These are phyloP conservation scores for Nemania bipapillata DNA, from an alignment of 2,329 filamentous ascomycete genomes.

Conservation along the genomic window DNA sequence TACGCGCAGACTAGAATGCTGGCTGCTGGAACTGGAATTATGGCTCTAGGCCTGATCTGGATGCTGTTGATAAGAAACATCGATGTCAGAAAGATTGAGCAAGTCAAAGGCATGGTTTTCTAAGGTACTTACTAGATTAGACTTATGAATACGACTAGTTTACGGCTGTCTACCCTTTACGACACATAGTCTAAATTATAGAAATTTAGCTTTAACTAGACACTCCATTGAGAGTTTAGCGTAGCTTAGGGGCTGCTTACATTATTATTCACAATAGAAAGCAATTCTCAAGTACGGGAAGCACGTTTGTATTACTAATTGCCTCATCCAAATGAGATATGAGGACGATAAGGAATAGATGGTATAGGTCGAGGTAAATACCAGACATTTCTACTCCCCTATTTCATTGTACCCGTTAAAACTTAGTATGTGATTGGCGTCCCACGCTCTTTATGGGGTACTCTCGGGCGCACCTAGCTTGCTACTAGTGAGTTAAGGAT, in stretches of 20 bases:
- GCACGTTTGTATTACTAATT: too few relatives aligned
- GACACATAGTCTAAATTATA: not conserved
- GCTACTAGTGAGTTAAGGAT: too few relatives aligned
- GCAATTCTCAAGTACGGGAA: not conserved
- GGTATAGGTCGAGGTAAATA: too few relatives aligned
- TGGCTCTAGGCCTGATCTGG: constrained; percentile 18
- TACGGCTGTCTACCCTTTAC: not conserved
- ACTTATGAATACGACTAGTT: not conserved
- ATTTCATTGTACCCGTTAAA: too few relatives aligned
- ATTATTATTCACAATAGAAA: not conserved
- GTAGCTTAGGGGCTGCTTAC: not conserved
- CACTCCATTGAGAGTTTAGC: not conserved
- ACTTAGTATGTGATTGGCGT: too few relatives aligned
- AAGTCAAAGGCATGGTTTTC: constrained; percentile 27
- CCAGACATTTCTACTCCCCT: too few relatives aligned
- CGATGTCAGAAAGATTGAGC: constrained; percentile 22
- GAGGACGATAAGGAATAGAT: too few relatives aligned
- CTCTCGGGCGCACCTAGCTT: too few relatives aligned
- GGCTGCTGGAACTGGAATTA: constrained; percentile 20
- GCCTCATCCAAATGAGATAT: too few relatives aligned
- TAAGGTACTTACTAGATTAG: not conserved
- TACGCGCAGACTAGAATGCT: constrained; percentile 23
- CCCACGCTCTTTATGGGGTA: too few relatives aligned
- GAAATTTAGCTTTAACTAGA: not conserved
- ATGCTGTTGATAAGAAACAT: constrained; percentile 25